phyloP scores from a whole-genome alignment of 768 basidiomycete species.

The Trametes cubensis region DNA sequence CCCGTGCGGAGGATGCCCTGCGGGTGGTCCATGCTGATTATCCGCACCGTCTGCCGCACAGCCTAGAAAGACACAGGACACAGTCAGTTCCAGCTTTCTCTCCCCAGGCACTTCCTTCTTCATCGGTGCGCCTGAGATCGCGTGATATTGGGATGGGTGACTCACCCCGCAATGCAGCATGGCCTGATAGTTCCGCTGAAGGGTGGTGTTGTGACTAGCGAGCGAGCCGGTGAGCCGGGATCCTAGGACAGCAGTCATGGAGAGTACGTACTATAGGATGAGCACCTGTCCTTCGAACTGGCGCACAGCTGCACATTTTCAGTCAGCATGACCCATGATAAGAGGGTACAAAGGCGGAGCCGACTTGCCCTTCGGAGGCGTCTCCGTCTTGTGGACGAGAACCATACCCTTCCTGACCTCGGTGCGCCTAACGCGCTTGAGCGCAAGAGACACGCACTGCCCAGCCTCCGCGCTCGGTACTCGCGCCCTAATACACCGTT shows the following conservation, averaged over 20 bases:
- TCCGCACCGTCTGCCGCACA: conserved; percentile 88
- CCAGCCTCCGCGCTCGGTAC: conserved; percentile 90
- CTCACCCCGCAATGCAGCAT: conserved; percentile 92
- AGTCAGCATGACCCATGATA: background rate
- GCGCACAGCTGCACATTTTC: conserved; percentile 57
- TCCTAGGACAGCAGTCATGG: background rate
- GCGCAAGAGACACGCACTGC: conserved; percentile 90
- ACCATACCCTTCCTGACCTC: conserved; percentile 96
- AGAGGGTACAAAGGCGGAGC: background rate
- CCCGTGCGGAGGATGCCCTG: conserved; percentile 90
- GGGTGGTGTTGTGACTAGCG: conserved; percentile 83
- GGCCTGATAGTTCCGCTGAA: conserved; percentile 93
- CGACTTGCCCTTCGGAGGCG: conserved; percentile 68
- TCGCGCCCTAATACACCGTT: conserved; percentile 54
- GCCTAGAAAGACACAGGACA: conserved; percentile 50
- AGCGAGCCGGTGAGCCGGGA: conserved; percentile 8
- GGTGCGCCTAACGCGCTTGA: conserved; percentile 83
- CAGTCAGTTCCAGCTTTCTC: too few species aligned
- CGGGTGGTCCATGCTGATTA: conserved; percentile 88
- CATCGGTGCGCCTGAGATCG: conserved; percentile 13
- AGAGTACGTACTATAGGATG: conserved; percentile 77
- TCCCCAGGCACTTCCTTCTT: background rate
- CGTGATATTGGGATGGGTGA: conserved; percentile 6
- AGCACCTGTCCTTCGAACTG: conserved; percentile 94
- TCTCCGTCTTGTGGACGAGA: conserved; percentile 77